Percentiles rank a stretch among this genome's conserved stretches.
Conservation (phyloP, 2,329 filamentous ascomycete genomes). For the Lachnellula cervina region DNA sequence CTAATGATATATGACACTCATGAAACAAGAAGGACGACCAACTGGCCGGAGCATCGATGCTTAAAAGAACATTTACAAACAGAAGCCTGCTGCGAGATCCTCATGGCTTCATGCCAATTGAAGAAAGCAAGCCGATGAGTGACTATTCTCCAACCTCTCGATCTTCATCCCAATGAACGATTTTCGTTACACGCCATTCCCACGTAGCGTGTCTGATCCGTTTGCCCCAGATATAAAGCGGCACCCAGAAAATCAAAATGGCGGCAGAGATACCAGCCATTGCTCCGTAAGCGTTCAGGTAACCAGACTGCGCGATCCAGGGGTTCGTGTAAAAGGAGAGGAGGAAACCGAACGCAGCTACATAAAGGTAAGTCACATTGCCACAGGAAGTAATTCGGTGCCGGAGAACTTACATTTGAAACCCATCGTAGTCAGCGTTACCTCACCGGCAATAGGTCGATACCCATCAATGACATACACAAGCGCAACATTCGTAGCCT, state of each 20-base stretch:
- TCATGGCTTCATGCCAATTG: too few species aligned
- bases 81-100: too few species aligned
- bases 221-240: slow-evolving; percentile 49
- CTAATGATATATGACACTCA: too few species aligned
- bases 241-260: slow-evolving; percentile 44
- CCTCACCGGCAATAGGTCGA: slow-evolving; percentile 52
- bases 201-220: slow-evolving; percentile 42
- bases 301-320: slow-evolving; percentile 48
- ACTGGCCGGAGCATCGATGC: too few species aligned
- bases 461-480: slow-evolving; percentile 56
- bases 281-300: slow-evolving; percentile 47
- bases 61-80: not conserved
- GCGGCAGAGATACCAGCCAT: slow-evolving; percentile 51
- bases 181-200: slow-evolving; percentile 43
- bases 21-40: too few species aligned
- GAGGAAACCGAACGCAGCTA: slow-evolving; percentile 50
- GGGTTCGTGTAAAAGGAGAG: slow-evolving; percentile 57
- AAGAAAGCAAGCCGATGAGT: not conserved
- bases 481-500: slow-evolving; percentile 50
- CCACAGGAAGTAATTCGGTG: not conserved
- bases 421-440: slow-evolving; percentile 47
- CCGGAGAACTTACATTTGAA: slow-evolving; percentile 45
- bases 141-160: slow-evolving; percentile 50
- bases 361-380: not conserved
- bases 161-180: slow-evolving; percentile 47